Evolutionary conservation across 805 yeast genomes (phyloP), one percentile per base, ranked within the genome.

Genomic region (Schwanniomyces pseudopolymorphus): DNA sequence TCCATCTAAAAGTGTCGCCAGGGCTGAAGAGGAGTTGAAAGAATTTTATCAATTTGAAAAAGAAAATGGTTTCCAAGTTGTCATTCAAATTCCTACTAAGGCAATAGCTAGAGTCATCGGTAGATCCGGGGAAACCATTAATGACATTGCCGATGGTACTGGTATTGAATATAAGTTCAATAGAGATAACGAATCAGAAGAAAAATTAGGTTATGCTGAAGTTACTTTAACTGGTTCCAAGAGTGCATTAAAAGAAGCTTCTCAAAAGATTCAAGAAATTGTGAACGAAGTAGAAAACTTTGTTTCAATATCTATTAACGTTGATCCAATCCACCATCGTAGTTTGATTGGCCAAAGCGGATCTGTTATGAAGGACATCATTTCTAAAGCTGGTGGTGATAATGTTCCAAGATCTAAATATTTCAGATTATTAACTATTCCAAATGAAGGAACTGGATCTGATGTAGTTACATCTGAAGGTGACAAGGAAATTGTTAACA

Each of bases 41-140:
- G 97, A 90, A 46, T 77, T 95, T 51, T 74, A 88, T 55, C 85
- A 86, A 55, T 94, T 85, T 65, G 98, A 91, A 67, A 84, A 79
- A 59, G 96, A 88, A 56, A 89, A 90, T 61, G 92, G 96, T 14
- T 80, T 81, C 69, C 77, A 79, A 47, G 75, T 81, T 53, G 69
- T 72, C n/a, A 63, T 92, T 35, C 62, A 70, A 40, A 84, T 94
- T 43, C 95, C 97, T 33, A 63, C 76, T 37, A 80, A 77, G 50
- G 84, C 89, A n/a, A 78, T 92, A 49, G 78, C 97, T 17, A 78
- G 89, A 61, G 83, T 94, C 48, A 90, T 94, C 63, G 99, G 99
- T 58, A 89, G 87, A 60, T 75, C 77, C 49, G 97, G 98, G 62
- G 92, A 88, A 50, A 79, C 78, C 43, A 85, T 94, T 59, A 87